Evolutionary conservation across 2,329 filamentous ascomycete species (phyloP), one percentile per base, ranked within the genome.

Genomic region (Albophoma yamanashiensis): DNA sequence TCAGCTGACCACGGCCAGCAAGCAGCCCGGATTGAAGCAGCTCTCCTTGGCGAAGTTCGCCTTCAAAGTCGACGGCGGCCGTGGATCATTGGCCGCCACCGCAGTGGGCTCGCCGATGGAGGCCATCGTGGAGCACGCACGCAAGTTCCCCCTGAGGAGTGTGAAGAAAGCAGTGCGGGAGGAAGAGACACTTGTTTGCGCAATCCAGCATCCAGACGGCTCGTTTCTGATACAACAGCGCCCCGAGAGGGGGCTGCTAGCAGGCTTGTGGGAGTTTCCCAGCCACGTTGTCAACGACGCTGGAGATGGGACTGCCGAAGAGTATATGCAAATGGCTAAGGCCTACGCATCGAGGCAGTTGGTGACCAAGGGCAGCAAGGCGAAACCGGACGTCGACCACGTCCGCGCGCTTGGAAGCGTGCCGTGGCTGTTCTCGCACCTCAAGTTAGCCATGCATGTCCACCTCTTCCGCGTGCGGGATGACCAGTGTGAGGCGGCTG

Each of bases 401-500:
- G 62, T 71, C 0, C 69, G 69, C 0, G 78, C 81, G 39, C 62
- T 84, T n/a, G 82, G 78, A 0, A 79, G 71, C 52, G 76, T 84
- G 15, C 81, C 81, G 0, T 85, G 82, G 82, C 67, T 80, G 8
- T 84, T 84, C 62, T 84, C 82, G 0, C 82, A 85, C 59, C 67
- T 85, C 1, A 80, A 77, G 68, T 67, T 84, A 63, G 80, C 76
- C 1, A 84, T 84, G 82, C 79, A 84, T 62, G 81, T 84, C 3
- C 79, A 82, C 40, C 60, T 80, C 0, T 83, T 84, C 62, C 71
- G 73, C 15, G 15, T 79, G 4, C 67, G 69, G 2, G 45, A 52
- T 14, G 56, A n/a, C 11, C 50, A n/a, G 0, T 58, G 39, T 39
- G 17, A 56, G 4, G 59, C 63, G 56, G 59, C 36, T 2, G 55